Base-by-base conservation (phyloP, 306 rosid species). In the Cucumis sativus region DNA sequence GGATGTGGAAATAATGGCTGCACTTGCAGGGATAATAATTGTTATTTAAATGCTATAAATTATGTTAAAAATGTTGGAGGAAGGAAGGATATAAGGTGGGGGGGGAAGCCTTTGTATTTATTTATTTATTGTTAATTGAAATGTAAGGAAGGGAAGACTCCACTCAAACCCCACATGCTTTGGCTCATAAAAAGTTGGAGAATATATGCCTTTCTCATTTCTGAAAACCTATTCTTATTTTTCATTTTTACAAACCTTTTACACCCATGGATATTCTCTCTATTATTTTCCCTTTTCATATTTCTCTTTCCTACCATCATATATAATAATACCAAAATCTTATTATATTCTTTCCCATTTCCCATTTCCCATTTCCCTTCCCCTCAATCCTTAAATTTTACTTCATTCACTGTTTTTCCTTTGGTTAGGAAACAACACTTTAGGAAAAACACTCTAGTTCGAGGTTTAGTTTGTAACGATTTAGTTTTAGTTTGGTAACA, bases 111-210 rank as follows among this genome's bases (percentile, higher is more conserved):
- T 40, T 40, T 1, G 7, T 40, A 40, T 40, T 40, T 7, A 7
- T 40, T 40, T 40, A 40, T 35, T 37, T 65, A 41, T 8, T 60
- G 9, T 62, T 23, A 11, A 11, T 23, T 64, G 8, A 15, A 33
- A 28, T 25, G 25, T 1, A 23, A 23, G 0, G 25, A 23, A 7
- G 70, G 39, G 21, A 47, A 45, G 37, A 45, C 4, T 3, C 63
- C 6, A 51, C 47, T 16, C 18, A 55, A 55, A 74, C 47, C 63
- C 77, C 63, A 51, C 63, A 74, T 55, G 77, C 30, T 70, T 45
- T 70, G 58, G 64, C 18, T 52, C 77, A 54, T 74, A 8, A 52
- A 73, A 74, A 74, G 63, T 55, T 74, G 63, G 28, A 55, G 77
- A 74, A 74, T 51, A 74, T 70, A 70, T 70, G 58, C 39, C 75